Evolutionary conservation across 2,329 filamentous ascomycete genomes (phyloP).

Genomic region (Penicillium sp.): DNA sequence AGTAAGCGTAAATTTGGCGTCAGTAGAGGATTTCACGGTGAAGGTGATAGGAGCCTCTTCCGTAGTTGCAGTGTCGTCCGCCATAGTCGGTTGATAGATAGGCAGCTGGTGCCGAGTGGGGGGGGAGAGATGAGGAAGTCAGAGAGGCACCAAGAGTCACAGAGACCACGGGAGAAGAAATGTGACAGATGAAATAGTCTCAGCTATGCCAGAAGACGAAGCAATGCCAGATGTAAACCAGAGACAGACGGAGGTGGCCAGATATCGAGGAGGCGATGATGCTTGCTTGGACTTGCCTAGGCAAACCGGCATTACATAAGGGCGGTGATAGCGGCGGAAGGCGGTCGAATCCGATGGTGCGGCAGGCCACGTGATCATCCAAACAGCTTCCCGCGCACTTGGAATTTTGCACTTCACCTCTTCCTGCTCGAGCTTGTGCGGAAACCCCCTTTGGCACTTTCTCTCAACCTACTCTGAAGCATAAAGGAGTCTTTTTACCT

Average conservation of each 20-base stretch:
- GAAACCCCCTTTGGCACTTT: slow-evolving; percentile 1
- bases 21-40: slow-evolving; percentile 95
- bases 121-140: slow-evolving; percentile 11
- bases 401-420: slow-evolving; percentile 33
- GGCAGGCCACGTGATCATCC: slow-evolving; percentile 26
- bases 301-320: slow-evolving; percentile 16
- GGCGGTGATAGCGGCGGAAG: slow-evolving; percentile 29
- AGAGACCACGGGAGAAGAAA: not conserved
- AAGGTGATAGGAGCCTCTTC: slow-evolving; percentile 84
- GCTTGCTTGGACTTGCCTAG: not conserved
- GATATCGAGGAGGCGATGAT: slow-evolving; percentile 1
- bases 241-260: not conserved
- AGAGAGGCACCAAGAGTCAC: slow-evolving; percentile 6
- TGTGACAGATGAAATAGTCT: not conserved
- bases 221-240: not conserved
- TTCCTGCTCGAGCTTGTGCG: slow-evolving; percentile 7
- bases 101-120: slow-evolving; percentile 14
- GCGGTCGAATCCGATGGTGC: slow-evolving; percentile 40
- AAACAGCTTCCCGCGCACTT: slow-evolving; percentile 24
- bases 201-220: not conserved
- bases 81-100: slow-evolving; percentile 34
- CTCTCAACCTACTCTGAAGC: slow-evolving; percentile 2
- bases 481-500: slow-evolving; percentile 25
- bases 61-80: slow-evolving; percentile 44
- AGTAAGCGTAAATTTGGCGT: slow-evolving; percentile 80